Percentiles rank a stretch among this genome's conserved stretches.
Conservation (phyloP, 164 flowering plant species). For the Warburgia ugandensis region DNA sequence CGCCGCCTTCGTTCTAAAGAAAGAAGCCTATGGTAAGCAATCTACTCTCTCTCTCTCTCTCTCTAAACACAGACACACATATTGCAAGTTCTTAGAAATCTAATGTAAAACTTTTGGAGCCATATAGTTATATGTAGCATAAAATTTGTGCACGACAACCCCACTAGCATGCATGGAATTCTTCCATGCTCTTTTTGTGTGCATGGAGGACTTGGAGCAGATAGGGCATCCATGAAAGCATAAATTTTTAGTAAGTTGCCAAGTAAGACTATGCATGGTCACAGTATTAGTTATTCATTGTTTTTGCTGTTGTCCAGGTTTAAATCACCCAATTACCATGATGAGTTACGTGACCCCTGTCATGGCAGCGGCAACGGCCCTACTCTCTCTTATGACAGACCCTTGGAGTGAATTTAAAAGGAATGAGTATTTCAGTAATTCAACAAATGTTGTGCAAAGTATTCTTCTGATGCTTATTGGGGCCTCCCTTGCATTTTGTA, state of each 20-base stretch:
- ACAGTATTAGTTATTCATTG: not conserved
- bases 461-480: constrained; percentile 86
- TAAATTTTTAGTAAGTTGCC: not conserved
- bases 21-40: constrained; percentile 83
- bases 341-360: constrained; percentile 97
- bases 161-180: too few species aligned
- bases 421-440: constrained; percentile 61
- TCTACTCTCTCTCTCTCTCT: constrained; percentile 9
- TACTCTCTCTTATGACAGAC: constrained; percentile 73
- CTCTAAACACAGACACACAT: too few species aligned
- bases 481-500: constrained; percentile 86
- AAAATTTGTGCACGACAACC: too few species aligned
- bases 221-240: too few species aligned
- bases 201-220: too few species aligned
- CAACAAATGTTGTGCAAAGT: constrained; percentile 67
- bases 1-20: constrained; percentile 40
- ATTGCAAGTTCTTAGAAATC: too few species aligned
- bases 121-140: too few species aligned
- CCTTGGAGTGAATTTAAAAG: constrained; percentile 75
- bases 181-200: too few species aligned
- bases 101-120: too few species aligned
- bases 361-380: constrained; percentile 77
- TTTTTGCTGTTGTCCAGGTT: constrained; percentile 36
- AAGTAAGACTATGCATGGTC: not conserved
- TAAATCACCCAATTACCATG: constrained; percentile 79